phyloP scores from a whole-genome alignment of 73 alveolate species.

The Loxodes magnus region DNA sequence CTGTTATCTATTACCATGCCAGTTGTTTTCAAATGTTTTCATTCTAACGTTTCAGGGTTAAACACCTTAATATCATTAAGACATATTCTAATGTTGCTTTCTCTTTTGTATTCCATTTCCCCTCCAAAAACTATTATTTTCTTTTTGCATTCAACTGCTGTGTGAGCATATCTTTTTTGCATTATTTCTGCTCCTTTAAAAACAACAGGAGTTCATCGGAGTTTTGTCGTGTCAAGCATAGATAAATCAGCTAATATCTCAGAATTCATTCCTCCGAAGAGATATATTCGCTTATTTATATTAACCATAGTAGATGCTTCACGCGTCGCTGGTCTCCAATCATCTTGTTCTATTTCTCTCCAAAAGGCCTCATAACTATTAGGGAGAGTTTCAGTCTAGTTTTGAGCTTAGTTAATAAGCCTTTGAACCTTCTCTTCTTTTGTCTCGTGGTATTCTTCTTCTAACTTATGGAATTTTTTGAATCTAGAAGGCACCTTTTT shows the following conservation, averaged over 20 bases:
- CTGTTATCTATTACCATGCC: neutral
- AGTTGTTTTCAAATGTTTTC: neutral
- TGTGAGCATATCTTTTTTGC: conserved; percentile 9
- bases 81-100: neutral
- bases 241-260: neutral
- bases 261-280: neutral
- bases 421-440: no score
- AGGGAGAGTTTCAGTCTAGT: no score
- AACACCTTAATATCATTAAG: conserved; percentile 1
- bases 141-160: neutral
- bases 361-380: conserved; percentile 3
- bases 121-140: conserved; percentile 11
- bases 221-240: neutral
- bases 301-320: neutral
- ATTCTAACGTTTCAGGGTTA: neutral
- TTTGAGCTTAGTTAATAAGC: no score
- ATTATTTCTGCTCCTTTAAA: neutral
- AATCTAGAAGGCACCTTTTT: no score
- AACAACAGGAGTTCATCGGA: neutral
- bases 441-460: no score
- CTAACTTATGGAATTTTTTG: no score
- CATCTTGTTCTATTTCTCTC: neutral
- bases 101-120: conserved; percentile 1
- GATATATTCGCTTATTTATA: neutral
- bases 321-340: conserved; percentile 6